A percentile compares a stretch with the other conserved stretches of the same genome.
These are phyloP conservation scores for Ophiocordyceps camponoti-saundersi DNA, from an alignment of 2,329 filamentous ascomycete species.

Conservation along the genomic window DNA sequence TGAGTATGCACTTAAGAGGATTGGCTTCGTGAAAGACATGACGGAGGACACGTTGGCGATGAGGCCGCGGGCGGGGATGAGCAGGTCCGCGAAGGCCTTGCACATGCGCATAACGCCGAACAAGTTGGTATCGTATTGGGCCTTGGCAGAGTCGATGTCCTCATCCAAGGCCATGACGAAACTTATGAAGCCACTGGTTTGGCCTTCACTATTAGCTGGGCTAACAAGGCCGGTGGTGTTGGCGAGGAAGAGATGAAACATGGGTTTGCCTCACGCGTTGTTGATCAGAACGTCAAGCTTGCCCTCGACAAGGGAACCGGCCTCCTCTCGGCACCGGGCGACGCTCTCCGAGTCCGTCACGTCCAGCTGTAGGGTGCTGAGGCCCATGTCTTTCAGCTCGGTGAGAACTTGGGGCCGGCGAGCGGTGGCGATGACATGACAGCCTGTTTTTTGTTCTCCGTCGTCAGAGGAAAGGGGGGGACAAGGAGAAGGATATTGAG, in stretches of 20 bases:
- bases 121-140: conserved; percentile 39
- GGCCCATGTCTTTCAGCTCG: conserved; percentile 26
- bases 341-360: conserved; percentile 36
- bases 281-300: conserved; percentile 41
- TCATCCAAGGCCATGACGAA: conserved; percentile 34
- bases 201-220: too few relatives aligned
- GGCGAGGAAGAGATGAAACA: too few relatives aligned
- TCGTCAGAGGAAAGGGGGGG: not conserved
- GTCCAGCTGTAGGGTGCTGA: conserved; percentile 33
- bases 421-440: conserved; percentile 39
- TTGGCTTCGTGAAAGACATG: conserved; percentile 30
- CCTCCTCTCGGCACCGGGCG: conserved; percentile 25
- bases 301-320: conserved; percentile 30
- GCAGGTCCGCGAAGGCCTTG: conserved; percentile 28
- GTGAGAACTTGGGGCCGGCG: conserved; percentile 29
- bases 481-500: too few relatives aligned
- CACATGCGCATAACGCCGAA: conserved; percentile 40
- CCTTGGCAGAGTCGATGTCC: conserved; percentile 31
- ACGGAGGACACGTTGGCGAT: conserved; percentile 39
- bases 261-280: conserved; percentile 28
- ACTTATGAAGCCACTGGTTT: conserved; percentile 28
- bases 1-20: conserved; percentile 35
- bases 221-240: too few relatives aligned
- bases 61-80: conserved; percentile 31
- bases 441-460: conserved; percentile 7